Conservation (phyloP, 495 filamentous ascomycete species). For the Podospora bellae-mahoneyi region DNA sequence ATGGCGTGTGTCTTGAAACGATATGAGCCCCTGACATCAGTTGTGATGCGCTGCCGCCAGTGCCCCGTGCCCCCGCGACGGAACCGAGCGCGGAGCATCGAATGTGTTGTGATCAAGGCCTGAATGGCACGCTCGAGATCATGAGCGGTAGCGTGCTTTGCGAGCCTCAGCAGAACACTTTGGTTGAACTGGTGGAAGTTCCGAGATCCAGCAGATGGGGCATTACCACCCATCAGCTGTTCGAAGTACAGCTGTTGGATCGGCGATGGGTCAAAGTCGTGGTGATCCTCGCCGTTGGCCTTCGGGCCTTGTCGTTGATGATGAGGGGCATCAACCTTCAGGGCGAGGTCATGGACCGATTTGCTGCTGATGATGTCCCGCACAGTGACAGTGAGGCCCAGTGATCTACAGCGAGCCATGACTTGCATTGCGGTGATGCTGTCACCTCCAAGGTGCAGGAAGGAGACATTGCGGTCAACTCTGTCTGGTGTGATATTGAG, state of each 20-base stretch:
- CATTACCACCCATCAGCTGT: background rate
- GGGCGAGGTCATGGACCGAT: constrained; percentile 24
- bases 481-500: constrained; percentile 45
- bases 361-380: constrained; percentile 25
- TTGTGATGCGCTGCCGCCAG: constrained; percentile 34
- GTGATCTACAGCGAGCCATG: constrained; percentile 20
- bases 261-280: constrained; percentile 47
- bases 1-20: constrained; percentile 27
- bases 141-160: constrained; percentile 32
- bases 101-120: constrained; percentile 52
- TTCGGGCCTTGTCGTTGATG: background rate
- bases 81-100: constrained; percentile 62
- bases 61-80: constrained; percentile 21
- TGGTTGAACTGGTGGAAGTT: constrained; percentile 60
- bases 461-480: constrained; percentile 36
- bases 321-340: constrained; percentile 12
- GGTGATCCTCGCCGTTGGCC: constrained; percentile 17
- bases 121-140: constrained; percentile 44
- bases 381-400: constrained; percentile 21
- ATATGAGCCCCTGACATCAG: constrained; percentile 21
- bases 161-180: constrained; percentile 53
- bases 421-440: constrained; percentile 36
- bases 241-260: constrained; percentile 61
- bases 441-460: constrained; percentile 33
- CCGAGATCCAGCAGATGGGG: constrained; percentile 23